Base-by-base conservation (phyloP, 1,139 yeast species). In the Tardiomyces blankii region DNA sequence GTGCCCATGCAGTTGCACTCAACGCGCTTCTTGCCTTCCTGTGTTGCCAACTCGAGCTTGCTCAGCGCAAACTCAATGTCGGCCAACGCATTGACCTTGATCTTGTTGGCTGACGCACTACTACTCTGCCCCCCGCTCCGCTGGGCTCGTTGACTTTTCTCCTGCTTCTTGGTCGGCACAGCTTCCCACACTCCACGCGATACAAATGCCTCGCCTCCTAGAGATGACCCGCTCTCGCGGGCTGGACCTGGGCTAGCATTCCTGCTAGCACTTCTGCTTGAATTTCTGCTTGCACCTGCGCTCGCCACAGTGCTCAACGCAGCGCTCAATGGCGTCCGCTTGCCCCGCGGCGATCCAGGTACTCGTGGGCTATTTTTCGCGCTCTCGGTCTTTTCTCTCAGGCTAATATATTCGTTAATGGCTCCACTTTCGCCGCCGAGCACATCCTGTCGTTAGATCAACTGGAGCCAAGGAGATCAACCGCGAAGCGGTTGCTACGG, bases 1-100 rank as follows among this genome's bases (percentile, higher is more conserved):
- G 84, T 78, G 6, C 67, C 73, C 58, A 63, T 63, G 46, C 99
- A 93, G 52, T 82, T 76, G 59, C 99, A 93, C 4, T 56, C 55
- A 1, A 55, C 48, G 1, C 69, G 50, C 14, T 52, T 51, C 14
- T 52, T 51, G 2, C 60, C 54, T 9, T 58, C 55, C 18, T 57
- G 57, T 2, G 52, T 50, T 1, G 69, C 43, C 12, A 60, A 44
- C 13, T 62, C 66, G 18, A 64, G 52, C 41, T 57, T 54, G 23
- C 49, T 46, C 23, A 64, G 42, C 4, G 66, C 68, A 3, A 61
- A 60, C 42, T 65, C 67, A 14, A 63, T 53, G 42, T 66, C 67
- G 3, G 58, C 56, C 46, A 63, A 48, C 1, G 61, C 50, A 30
- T 60, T 63, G 2, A 63, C 54, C 46, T 63, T 64, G 41, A 52